phyloP scores from a whole-genome alignment of 371 early-diverging fungal species.

The Polyrhizophydium stewartii region DNA sequence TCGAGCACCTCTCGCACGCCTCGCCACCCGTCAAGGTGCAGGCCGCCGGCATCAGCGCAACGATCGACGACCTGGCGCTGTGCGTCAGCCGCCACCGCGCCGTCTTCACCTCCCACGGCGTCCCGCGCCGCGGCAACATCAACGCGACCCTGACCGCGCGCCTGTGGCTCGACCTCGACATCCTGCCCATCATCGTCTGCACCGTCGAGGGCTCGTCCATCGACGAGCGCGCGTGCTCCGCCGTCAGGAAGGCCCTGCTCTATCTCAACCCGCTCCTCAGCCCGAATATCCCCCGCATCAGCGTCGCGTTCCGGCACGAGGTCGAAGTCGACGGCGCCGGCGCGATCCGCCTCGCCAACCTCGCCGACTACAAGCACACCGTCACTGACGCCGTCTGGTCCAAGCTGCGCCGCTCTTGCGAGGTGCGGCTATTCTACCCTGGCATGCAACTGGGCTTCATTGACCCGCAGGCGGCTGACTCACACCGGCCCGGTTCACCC shows the following conservation, averaged over 20 bases:
- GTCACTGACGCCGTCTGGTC: constrained; percentile 39
- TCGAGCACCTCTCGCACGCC: no score
- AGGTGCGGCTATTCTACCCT: no score
- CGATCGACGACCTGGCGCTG: no score
- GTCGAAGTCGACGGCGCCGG: constrained; percentile 67
- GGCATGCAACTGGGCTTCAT: no score
- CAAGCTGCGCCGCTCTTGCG: no score
- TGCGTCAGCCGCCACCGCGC: no score
- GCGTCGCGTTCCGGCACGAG: constrained; percentile 64
- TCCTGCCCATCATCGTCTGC: constrained; percentile 60
- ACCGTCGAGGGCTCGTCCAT: constrained; percentile 49
- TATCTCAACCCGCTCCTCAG: constrained; percentile 63
- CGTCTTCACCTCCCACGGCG: no score
- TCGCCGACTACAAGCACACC: constrained; percentile 54
- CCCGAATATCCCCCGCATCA: constrained; percentile 67
- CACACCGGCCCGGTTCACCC: no score
- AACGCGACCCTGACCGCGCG: constrained; percentile 41
- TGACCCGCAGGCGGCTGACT: no score
- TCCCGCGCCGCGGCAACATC: no score
- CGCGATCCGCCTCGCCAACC: constrained; percentile 56
- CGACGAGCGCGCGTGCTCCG: constrained; percentile 55
- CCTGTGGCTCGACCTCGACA: constrained; percentile 74
- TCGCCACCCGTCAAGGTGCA: no score
- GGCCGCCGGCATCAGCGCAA: no score
- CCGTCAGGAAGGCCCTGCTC: constrained; percentile 21